Evolutionary conservation across 2,329 filamentous ascomycete genomes (phyloP).

Genomic region (Pseudocercospora eumusae): DNA sequence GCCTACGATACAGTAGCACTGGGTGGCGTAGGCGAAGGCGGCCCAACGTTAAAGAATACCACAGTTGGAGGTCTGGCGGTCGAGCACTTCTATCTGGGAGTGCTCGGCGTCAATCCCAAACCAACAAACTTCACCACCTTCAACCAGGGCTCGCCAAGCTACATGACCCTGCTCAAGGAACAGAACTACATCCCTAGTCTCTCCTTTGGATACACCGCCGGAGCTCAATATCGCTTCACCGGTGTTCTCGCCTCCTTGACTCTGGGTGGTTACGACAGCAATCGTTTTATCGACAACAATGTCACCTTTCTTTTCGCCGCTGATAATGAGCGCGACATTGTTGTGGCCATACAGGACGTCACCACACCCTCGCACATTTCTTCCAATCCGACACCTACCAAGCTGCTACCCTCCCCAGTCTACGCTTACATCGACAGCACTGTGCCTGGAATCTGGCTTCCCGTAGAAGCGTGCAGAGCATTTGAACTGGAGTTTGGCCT

Average conservation of each 20-base stretch:
- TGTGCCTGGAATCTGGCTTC: conserved; percentile 52
- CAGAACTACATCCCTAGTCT: conserved; percentile 67
- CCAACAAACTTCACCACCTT: conserved; percentile 55
- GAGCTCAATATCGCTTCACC: conserved; percentile 63
- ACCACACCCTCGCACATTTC: conserved; percentile 35
- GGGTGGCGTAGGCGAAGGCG: conserved; percentile 43
- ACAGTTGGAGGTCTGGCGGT: conserved; percentile 46
- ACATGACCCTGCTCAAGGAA: conserved; percentile 54
- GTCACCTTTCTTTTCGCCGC: conserved; percentile 59
- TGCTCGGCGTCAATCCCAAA: conserved; percentile 53
- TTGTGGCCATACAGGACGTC: conserved; percentile 57
- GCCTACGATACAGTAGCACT: conserved; percentile 55
- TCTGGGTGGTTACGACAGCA: conserved; percentile 69
- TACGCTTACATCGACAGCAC: conserved; percentile 53
- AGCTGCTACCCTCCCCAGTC: conserved; percentile 45
- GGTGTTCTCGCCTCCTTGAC: conserved; percentile 55
- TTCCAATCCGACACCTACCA: conserved; percentile 38
- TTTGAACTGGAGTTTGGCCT: conserved; percentile 67
- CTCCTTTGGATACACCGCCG: conserved; percentile 74
- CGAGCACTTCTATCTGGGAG: conserved; percentile 49
- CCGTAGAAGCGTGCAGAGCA: conserved; percentile 58
- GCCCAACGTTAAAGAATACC: conserved; percentile 46
- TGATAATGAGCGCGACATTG: conserved; percentile 60
- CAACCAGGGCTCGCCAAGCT: conserved; percentile 58
- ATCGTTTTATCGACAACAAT: conserved; percentile 63